Percentiles rank a stretch among this genome's conserved stretches.
These are phyloP conservation scores for Aspergillus versicolor DNA, from an alignment of 2,329 filamentous ascomycete species.

Conservation along the genomic window DNA sequence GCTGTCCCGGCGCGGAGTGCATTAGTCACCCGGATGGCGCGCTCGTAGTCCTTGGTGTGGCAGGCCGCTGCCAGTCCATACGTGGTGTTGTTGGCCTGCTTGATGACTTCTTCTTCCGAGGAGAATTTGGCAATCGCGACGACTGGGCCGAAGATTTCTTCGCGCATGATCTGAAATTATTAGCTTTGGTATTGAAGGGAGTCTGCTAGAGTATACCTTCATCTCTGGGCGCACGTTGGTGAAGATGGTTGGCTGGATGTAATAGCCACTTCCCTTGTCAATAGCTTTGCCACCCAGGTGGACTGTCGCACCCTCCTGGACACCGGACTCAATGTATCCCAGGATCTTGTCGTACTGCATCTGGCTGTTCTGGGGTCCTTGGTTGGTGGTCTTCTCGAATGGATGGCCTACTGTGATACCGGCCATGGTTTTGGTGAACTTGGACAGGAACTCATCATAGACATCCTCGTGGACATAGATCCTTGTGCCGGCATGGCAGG, in stretches of 20 bases:
- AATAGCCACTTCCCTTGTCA: conserved; percentile 70
- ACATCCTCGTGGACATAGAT: conserved; percentile 79
- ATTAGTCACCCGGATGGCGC: conserved; percentile 69
- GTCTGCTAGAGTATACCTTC: conserved; percentile 33
- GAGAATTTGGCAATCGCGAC: conserved; percentile 74
- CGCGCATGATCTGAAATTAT: conserved; percentile 59
- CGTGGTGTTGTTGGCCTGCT: conserved; percentile 68
- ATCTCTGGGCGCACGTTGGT: conserved; percentile 70
- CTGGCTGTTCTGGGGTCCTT: conserved; percentile 82
- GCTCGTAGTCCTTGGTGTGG: conserved; percentile 76
- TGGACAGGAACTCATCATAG: conserved; percentile 76
- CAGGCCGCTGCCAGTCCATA: conserved; percentile 77
- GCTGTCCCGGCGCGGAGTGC: conserved; percentile 60
- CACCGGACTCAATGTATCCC: conserved; percentile 69
- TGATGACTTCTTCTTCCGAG: conserved; percentile 69
- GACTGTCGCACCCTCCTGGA: conserved; percentile 64
- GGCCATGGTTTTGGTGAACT: conserved; percentile 67
- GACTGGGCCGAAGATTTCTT: conserved; percentile 83
- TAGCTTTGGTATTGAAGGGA: fast-evolving
- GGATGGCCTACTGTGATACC: conserved; percentile 80
- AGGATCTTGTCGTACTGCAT: conserved; percentile 88
- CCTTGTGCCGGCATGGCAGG: conserved; percentile 73
- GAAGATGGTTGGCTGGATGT: conserved; percentile 88
- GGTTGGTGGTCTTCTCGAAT: conserved; percentile 76
- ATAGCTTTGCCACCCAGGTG: conserved; percentile 67